Evolutionary conservation across 495 filamentous ascomycete species (phyloP), one percentile per base, ranked within the genome.

Genomic region (Monascus purpureus): DNA sequence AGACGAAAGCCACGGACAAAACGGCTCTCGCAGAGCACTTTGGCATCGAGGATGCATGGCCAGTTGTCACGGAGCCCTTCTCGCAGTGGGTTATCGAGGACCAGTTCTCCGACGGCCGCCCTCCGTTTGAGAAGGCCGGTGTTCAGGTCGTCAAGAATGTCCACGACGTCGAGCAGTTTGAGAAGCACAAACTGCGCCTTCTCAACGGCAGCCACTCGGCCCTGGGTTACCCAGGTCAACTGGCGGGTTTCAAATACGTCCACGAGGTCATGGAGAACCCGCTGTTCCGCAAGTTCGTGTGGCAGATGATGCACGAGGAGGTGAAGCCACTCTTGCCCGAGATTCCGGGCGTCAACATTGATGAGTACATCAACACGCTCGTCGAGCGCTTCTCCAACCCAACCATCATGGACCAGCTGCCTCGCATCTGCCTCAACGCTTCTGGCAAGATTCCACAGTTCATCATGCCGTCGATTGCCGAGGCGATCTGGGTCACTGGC

Each of bases 11-110:
- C 34, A 36, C 39, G 28, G 61, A 66, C 31, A 64, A 61, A 26
- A 33, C 19, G 6, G 35, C 43, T 1, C 58, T 66, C 9, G 57
- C 57, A 1, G 38, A 54, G 0, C 25, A 46, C 16, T 57, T 64
- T 36, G 52, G 44, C 37, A 61, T 66, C 29, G 47, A 60, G 31
- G 61, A 66, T 33, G 28, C 52, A 25, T 66, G 61, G 61, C 61
- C 61, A 0, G 55, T 66, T 18, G 59, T 63, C 17, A 66, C 61
- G 1, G 61, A 66, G 50, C 61, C 61, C 32, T 66, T 66, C 43
- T 61, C 52, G 52, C 58, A 66, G 39, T 66, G 61, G 61, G 61
- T 66, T 1, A 49, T 66, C 17, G 61, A 66, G 35, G 60, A 66
- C 41, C 42, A 59, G 25, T 66, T 66, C 47, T 53, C 45, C 29